phyloP scores from a whole-genome alignment of 1,139 yeast genomes.

The Diutina scorzettiae region DNA sequence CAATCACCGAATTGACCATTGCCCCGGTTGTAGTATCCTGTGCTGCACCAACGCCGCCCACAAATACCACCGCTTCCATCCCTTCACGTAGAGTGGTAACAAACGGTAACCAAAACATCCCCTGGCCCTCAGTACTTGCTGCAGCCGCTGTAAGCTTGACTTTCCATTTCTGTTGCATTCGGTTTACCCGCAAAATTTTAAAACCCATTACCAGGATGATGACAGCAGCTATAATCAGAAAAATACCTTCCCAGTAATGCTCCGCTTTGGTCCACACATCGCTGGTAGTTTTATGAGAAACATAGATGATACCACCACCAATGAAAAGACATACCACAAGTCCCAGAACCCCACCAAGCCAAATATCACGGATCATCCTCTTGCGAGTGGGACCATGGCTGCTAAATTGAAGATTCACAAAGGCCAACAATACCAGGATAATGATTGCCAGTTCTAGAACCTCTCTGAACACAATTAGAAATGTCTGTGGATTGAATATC shows the following conservation, averaged over 20 bases:
- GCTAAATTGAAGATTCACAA: neutral
- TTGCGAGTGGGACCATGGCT: neutral
- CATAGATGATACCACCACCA: constrained; percentile 24
- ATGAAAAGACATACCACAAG: constrained; percentile 24
- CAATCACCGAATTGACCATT: constrained; percentile 19
- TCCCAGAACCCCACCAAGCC: constrained; percentile 33
- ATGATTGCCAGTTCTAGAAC: neutral
- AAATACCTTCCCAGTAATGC: constrained; percentile 37
- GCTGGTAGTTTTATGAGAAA: constrained; percentile 26
- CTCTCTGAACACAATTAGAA: neutral
- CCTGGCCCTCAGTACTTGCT: neutral
- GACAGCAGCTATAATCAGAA: constrained; percentile 31
- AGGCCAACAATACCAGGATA: neutral
- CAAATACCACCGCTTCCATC: constrained; percentile 34
- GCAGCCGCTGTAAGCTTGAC: constrained; percentile 7
- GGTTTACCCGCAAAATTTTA: constrained; percentile 29
- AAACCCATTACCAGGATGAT: constrained; percentile 36
- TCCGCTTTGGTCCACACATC: constrained; percentile 34
- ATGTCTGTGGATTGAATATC: neutral
- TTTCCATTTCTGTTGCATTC: constrained; percentile 12
- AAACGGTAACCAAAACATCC: constrained; percentile 17
- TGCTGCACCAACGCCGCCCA: constrained; percentile 31
- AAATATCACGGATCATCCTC: constrained; percentile 22
- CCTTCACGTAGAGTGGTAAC: constrained; percentile 36
- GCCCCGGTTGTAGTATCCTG: constrained; percentile 24